These are phyloP conservation scores for Stellera chamaejasme DNA, from an alignment of 345 rosid genomes.

Conservation along the genomic window DNA sequence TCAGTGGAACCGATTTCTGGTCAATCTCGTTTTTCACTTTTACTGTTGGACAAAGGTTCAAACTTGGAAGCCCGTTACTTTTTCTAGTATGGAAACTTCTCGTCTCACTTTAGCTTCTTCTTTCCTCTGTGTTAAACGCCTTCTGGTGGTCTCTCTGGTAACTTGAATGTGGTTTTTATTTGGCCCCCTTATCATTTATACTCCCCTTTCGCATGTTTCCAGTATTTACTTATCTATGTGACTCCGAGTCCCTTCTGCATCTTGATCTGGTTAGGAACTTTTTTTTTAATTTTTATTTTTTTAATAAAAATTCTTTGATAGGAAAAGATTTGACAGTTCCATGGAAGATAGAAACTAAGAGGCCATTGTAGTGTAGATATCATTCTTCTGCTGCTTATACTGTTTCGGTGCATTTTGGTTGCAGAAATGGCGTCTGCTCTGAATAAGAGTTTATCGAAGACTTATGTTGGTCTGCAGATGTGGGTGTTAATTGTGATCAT, in stretches of 20 bases:
- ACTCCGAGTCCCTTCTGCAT: not conserved
- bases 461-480: conserved; percentile 46
- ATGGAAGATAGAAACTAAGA: not conserved
- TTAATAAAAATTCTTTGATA: not conserved
- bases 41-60: conserved; percentile 13
- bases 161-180: conserved; percentile 12
- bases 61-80: conserved; percentile 16
- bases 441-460: conserved; percentile 43
- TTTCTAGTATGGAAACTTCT: conserved; percentile 14
- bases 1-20: conserved; percentile 7
- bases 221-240: not conserved
- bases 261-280: conserved; percentile 1
- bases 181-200: not conserved
- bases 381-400: conserved; percentile 7
- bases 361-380: not conserved
- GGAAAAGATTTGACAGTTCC: not conserved
- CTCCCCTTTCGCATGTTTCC: not conserved
- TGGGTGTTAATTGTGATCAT: conserved; percentile 69
- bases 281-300: not conserved
- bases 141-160: not conserved
- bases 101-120: conserved; percentile 13
- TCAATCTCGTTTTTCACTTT: conserved; percentile 8
- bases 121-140: conserved; percentile 3
- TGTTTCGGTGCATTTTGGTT: conserved; percentile 27
- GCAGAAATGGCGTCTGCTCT: conserved; percentile 57